Base-by-base conservation (phyloP, 768 basidiomycete genomes). In the Termitomyces sp. region DNA sequence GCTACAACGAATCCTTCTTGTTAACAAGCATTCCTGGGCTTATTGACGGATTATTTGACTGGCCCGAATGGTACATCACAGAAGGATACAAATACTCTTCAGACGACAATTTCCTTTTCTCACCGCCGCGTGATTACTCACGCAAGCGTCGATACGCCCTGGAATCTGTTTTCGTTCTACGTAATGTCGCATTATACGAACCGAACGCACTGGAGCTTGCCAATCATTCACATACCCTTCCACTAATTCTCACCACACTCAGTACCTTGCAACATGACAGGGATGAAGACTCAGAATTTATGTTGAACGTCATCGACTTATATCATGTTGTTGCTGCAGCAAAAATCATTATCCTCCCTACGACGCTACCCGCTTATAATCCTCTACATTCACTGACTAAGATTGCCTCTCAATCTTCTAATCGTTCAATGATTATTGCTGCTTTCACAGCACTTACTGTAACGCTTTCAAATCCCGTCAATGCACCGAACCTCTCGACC, bases 41-140 rank as follows among this genome's bases (percentile, higher is more conserved):
- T 42, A 82, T 90, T 26, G 88, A 93, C 63, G 87, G 86, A 5
- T 75, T 98, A 21, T 88, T 93, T 58, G 89, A 88, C 66, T 93
- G 89, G 88, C 93, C 94, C 3, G 85, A 90, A 66, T 89, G 85
- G 86, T 95, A 89, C 68, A 76, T 84, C 50, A 75, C 68, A 2
- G 81, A 85, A 60, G 85, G 86, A n/a, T 74, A 80, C 63, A 76
- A 76, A 60, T 68, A 73, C 55, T 67, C 68, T 33, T 70, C 73
- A 46, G 77, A 80, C 26, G 64, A 66, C 37, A 61, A 73, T 33
- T 53, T 71, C 9, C 69, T 91, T 38, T 92, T 91, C 60, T 80
- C 86, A 28, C 66, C 78, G 17, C 68, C 80, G 0, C 76, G 77
- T 10, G 77, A 78, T 17, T 70, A 75, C 44, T 75, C 78, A 43